Conservation (phyloP, 73 alveolate genomes). For the Durusdinium trenchii region DNA sequence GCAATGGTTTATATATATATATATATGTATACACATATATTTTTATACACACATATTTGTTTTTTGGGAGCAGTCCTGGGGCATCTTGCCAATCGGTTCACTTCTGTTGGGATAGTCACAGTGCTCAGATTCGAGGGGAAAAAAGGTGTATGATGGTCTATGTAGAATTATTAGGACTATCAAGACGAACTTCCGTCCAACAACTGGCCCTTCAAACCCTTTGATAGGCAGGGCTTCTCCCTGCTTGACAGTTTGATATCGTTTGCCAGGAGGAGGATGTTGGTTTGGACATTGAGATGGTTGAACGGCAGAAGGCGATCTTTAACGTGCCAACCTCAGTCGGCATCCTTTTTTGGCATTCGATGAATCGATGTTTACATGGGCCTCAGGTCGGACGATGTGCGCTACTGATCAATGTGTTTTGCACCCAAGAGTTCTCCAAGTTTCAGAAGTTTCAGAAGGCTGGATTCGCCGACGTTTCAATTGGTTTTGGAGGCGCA, state of each 20-base stretch:
- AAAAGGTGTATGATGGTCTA: too few relatives aligned
- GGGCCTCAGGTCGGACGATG: conserved; percentile 58
- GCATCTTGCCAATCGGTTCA: too few relatives aligned
- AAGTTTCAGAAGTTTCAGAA: conserved; percentile 80
- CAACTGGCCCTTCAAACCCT: background rate
- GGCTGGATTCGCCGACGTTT: background rate
- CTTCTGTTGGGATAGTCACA: too few relatives aligned
- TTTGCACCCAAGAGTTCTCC: conserved; percentile 78
- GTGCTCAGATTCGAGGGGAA: too few relatives aligned
- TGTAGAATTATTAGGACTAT: background rate
- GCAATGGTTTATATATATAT: too few relatives aligned
- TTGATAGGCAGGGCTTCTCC: background rate
- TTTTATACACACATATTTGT: too few relatives aligned
- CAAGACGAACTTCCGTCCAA: background rate
- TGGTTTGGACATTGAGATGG: conserved; percentile 56
- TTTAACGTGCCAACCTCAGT: conserved; percentile 10
- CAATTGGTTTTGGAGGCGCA: too few relatives aligned
- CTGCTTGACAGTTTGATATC: background rate
- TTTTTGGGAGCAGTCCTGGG: too few relatives aligned
- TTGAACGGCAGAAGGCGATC: conserved; percentile 64
- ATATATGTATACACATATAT: too few relatives aligned
- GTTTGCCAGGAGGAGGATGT: conserved; percentile 54
- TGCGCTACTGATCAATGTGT: conserved; percentile 62
- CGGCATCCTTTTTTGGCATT: too few relatives aligned
- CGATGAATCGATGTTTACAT: too few relatives aligned